These are phyloP conservation scores for Komagataella pastoris DNA, from an alignment of 805 yeast species.

Conservation along the genomic window DNA sequence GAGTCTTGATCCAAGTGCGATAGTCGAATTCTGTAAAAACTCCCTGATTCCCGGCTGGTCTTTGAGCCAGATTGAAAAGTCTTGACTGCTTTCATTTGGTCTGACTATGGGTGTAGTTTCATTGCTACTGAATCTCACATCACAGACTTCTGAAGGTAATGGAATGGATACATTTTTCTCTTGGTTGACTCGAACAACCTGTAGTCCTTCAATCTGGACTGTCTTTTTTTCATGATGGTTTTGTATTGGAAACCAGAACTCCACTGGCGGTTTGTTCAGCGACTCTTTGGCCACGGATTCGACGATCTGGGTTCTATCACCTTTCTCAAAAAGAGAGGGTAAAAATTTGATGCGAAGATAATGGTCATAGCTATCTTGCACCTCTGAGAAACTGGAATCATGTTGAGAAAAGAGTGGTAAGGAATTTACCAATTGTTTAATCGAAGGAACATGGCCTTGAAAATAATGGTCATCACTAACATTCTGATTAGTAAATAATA, in stretches of 20 bases:
- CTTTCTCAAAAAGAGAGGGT: conserved; percentile 17
- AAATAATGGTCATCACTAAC: conserved; percentile 8
- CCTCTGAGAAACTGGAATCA: conserved; percentile 8
- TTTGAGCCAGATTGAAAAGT: conserved; percentile 4
- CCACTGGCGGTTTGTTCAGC: conserved; percentile 14
- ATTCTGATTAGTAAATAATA: conserved; percentile 8
- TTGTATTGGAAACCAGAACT: conserved; percentile 15
- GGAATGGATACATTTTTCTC: conserved; percentile 14
- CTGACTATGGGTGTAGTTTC: conserved; percentile 12
- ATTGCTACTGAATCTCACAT: conserved; percentile 15
- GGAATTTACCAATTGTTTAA: conserved; percentile 8
- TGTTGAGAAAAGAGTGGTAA: not conserved
- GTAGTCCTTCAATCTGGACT: not conserved
- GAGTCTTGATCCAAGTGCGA: not conserved
- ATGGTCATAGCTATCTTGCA: conserved; percentile 10
- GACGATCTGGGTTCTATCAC: conserved; percentile 7
- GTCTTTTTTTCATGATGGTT: not conserved
- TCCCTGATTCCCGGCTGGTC: conserved; percentile 5
- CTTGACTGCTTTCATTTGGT: conserved; percentile 5
- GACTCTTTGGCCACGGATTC: not conserved
- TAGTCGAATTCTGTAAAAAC: conserved; percentile 1
- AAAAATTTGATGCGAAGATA: conserved; percentile 16
- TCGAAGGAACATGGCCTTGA: conserved; percentile 13
- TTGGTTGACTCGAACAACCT: conserved; percentile 6
- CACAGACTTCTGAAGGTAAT: conserved; percentile 12